These are phyloP conservation scores for Rhizophagus prolifer DNA, from an alignment of 192 early-diverging fungal genomes.

Conservation along the genomic window DNA sequence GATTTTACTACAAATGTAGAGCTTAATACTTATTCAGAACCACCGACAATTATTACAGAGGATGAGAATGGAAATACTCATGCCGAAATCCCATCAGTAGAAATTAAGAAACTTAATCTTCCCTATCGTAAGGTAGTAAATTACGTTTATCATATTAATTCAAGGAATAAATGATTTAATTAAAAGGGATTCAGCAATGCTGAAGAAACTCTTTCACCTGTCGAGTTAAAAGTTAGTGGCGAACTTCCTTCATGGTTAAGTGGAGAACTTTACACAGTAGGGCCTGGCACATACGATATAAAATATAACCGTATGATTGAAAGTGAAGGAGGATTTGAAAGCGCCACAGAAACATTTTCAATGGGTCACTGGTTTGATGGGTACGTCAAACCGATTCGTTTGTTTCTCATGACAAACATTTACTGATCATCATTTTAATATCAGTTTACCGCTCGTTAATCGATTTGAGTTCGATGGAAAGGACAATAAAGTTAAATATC, in stretches of 20 bases:
- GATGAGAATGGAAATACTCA: not conserved
- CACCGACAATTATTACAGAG: not conserved
- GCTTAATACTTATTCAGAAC: not conserved
- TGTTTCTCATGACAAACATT: not conserved
- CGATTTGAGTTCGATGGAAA: constrained; percentile 63
- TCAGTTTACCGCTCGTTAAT: constrained; percentile 66
- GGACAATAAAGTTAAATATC: constrained; percentile 56
- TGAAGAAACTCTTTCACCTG: constrained; percentile 30
- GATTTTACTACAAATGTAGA: no score
- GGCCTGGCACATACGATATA: constrained; percentile 66
- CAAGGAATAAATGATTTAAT: not conserved
- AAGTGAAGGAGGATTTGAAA: constrained; percentile 55
- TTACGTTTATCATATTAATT: not conserved
- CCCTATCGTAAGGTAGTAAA: not conserved
- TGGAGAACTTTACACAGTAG: constrained; percentile 65
- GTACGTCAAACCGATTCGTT: constrained; percentile 33
- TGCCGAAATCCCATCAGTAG: not conserved
- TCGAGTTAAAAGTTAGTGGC: constrained; percentile 53
- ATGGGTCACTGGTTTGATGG: constrained; percentile 75
- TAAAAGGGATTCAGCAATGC: constrained; percentile 19
- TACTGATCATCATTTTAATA: not conserved
- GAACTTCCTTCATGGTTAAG: constrained; percentile 63
- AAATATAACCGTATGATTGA: constrained; percentile 60
- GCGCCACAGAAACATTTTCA: constrained; percentile 62
- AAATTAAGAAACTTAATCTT: not conserved